Base-by-base conservation (phyloP, 2,329 filamentous ascomycete genomes). In the Ophiosphaerella narmari region DNA sequence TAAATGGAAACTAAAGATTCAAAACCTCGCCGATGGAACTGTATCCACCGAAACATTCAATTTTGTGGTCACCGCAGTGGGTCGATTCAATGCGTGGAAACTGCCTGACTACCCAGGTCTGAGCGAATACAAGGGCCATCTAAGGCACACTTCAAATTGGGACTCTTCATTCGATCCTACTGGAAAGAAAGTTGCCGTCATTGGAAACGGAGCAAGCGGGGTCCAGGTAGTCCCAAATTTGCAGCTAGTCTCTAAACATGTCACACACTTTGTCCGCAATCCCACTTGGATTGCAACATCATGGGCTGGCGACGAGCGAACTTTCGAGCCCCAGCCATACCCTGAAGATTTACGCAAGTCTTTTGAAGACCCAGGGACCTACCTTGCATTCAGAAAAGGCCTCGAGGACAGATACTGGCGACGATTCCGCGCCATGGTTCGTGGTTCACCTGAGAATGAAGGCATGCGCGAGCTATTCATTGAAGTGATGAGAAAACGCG, bases 141-240 rank as follows among this genome's bases (percentile, higher is more conserved):
- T 70, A 3, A 43, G 65, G 36, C 69, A 72, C 33, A 66, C 66
- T 1, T 66, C 68, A 2, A 64, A 67, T 13, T 72, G 67, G 69
- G 65, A 68, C 32, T 43, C 41, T 13, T 52, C 67, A 0, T 82
- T 74, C 68, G 84, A 77, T 67, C 77, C 85, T 53, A 75, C 77
- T 0, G 77, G 75, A 53, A 87, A 87, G 63, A 77, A 77, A 8
- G 78, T 83, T 39, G 85, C 81, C 7, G 78, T 88, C 46, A 83
- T 88, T 39, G 86, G 86, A 11, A 87, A 84, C 0, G 86, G 86
- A 5, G 82, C 85, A 0, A 82, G 82, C 0, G 85, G 85, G 0
- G 80, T 87, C 1, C 85, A 88, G 57, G 78, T 86, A 43, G 77
- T 80, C 1, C 86, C 88, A 47, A 83, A 82, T 35, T 78, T 81